Percentiles rank a stretch among this genome's conserved stretches.
phyloP scores from a whole-genome alignment of 73 alveolate genomes.

The Paramecium octaurelia region DNA sequence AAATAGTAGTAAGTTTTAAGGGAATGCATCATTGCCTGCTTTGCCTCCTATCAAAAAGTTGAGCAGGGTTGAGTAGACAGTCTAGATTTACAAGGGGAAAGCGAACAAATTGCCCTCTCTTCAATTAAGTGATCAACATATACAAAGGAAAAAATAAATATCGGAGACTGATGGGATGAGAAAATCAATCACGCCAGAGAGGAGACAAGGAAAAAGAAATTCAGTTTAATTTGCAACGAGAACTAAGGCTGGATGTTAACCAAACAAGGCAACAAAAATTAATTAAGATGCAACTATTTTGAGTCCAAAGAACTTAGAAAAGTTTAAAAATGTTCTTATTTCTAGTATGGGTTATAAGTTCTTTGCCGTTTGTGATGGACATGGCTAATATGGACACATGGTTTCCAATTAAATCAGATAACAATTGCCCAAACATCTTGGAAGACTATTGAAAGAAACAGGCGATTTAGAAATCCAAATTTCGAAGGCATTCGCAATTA shows the following conservation, averaged over 20 bases:
- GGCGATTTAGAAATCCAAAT: neutral
- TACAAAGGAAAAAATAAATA: neutral
- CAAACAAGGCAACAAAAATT: slow-evolving; percentile 27
- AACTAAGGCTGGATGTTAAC: slow-evolving; percentile 49
- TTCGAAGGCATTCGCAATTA: slow-evolving; percentile 23
- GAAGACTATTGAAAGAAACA: slow-evolving; percentile 16
- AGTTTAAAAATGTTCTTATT: neutral
- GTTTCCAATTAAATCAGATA: slow-evolving; percentile 82
- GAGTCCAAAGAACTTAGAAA: slow-evolving; percentile 33
- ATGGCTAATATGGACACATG: slow-evolving; percentile 93
- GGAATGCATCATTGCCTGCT: neutral
- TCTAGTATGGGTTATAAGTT: slow-evolving; percentile 24
- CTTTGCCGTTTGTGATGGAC: slow-evolving; percentile 98
- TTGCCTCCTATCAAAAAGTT: slow-evolving; percentile 15
- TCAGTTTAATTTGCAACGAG: neutral
- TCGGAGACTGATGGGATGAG: neutral
- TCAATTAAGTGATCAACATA: neutral
- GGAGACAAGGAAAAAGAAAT: neutral
- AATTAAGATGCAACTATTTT: slow-evolving; percentile 44
- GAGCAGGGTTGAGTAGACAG: slow-evolving; percentile 6
- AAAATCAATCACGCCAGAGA: slow-evolving; percentile 41
- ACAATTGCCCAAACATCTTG: slow-evolving; percentile 68
- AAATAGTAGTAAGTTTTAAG: neutral
- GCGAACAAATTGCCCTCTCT: neutral
- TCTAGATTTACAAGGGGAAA: slow-evolving; percentile 4